Base-by-base conservation (phyloP, 495 filamentous ascomycete genomes). In the Durotheca rogersii region DNA sequence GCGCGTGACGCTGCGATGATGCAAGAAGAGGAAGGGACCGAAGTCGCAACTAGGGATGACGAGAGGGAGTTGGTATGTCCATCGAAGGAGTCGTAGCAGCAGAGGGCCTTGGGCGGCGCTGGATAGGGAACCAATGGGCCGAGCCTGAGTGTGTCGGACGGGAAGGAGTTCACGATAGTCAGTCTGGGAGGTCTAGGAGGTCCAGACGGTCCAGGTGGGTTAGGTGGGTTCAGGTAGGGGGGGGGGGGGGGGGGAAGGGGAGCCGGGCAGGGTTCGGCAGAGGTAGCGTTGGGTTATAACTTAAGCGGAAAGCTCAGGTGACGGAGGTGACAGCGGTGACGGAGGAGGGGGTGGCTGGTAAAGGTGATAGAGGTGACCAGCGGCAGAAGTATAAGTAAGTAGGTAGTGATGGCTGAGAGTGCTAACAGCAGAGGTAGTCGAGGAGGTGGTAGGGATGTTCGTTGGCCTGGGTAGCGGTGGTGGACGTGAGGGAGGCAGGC, bases 261-360 rank as follows among this genome's bases (percentile, higher is more conserved):
- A 38, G 40, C 42, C 41, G 45, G 45, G 29, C 30, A 56, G 48
- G 45, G 57, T 40, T 30, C 9, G 9, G 23, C 23, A 47, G n/a
- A n/a, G 25, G 19, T 56, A 60, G 49, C 38, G 55, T 53, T 44
- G 49, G 42, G 21, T 31, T 23, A 42, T n/a, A n/a, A n/a, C n/a
- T n/a, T n/a, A n/a, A n/a, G n/a, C n/a, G n/a, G 18, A 23, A 42
- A 12, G 53, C 44, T 53, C 46, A 53, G 58, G 53, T 57, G 53
- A 57, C 47, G 30, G 19, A 41, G 19, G 41, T 30, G 47, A 34
- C 3, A 39, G 42, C 37, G 12, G n/a, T n/a, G 58, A 49, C 53
- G 53, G 53, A 41, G 30, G 19, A 41, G 19, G 41, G 23, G 47
- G 27, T 2, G 34, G 42, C 37, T 7, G n/a, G n/a, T n/a, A n/a